Conservation (phyloP, 2,329 filamentous ascomycete genomes). For the Diplocarpon rosae region DNA sequence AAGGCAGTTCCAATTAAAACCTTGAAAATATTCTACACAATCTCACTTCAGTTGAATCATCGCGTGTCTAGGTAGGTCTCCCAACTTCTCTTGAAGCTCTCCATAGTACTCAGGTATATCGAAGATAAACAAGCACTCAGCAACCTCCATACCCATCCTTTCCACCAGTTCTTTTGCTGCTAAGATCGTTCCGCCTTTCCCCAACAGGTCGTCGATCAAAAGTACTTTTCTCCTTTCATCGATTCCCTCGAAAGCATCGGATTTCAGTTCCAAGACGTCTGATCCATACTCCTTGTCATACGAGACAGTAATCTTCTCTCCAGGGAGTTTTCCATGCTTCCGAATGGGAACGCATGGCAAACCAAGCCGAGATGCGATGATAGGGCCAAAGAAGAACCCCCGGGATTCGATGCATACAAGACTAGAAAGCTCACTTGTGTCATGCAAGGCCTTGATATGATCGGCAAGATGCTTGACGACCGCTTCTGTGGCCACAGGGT, state of each 20-base stretch:
- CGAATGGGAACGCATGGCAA: constrained; percentile 82
- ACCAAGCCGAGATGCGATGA: constrained; percentile 67
- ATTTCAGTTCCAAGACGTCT: constrained; percentile 92
- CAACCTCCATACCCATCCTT: constrained; percentile 67
- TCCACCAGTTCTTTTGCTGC: constrained; percentile 76
- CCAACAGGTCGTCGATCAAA: constrained; percentile 93
- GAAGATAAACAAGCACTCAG: constrained; percentile 86
- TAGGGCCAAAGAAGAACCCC: constrained; percentile 87
- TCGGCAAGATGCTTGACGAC: constrained; percentile 11
- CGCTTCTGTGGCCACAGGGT: constrained; percentile 13
- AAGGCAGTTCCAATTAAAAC: no score
- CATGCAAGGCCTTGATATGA: constrained; percentile 12
- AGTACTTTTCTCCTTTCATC: constrained; percentile 79
- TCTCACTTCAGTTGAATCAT: constrained; percentile 7
- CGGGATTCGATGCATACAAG: constrained; percentile 85
- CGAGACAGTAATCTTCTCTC: constrained; percentile 67
- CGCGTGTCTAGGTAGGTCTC: constrained; percentile 13
- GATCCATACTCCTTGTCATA: constrained; percentile 92
- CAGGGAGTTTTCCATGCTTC: constrained; percentile 90
- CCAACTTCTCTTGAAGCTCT: constrained; percentile 10
- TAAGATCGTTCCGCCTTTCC: constrained; percentile 80
- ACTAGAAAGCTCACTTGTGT: constrained; percentile 7
- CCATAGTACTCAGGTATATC: constrained; percentile 35
- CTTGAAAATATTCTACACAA: no score
- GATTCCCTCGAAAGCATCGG: constrained; percentile 41